These are phyloP conservation scores for Gaultheria prostrata DNA, from an alignment of 148 eudicot genomes.

Conservation along the genomic window DNA sequence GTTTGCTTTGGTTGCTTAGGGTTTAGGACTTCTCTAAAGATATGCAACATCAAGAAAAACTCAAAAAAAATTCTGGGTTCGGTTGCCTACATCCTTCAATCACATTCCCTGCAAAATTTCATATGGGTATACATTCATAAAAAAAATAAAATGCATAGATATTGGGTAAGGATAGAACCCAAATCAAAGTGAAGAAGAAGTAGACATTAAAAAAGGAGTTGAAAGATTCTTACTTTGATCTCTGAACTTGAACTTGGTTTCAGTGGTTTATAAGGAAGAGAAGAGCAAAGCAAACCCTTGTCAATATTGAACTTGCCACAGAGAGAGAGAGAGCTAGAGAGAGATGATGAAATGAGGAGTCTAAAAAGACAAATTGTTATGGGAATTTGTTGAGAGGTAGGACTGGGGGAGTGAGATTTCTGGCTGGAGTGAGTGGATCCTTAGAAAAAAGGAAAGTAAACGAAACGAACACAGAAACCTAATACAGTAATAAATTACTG, in stretches of 20 bases:
- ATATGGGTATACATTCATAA: background rate
- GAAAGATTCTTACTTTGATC: slow-evolving; percentile 23
- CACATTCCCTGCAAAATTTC: background rate
- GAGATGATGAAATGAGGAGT: slow-evolving; percentile 14
- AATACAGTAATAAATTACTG: background rate
- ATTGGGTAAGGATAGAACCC: background rate
- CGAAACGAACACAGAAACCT: too few relatives aligned
- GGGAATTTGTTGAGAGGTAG: background rate
- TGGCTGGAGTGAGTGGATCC: too few relatives aligned
- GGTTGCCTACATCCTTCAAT: background rate
- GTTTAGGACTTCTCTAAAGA: background rate
- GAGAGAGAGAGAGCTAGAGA: slow-evolving; percentile 15
- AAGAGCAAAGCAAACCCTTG: slow-evolving; percentile 5
- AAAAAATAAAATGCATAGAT: background rate
- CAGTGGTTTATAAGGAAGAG: background rate
- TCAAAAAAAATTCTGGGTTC: background rate
- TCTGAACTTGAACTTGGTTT: slow-evolving; percentile 10
- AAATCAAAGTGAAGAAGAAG: background rate
- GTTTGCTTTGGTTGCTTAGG: background rate
- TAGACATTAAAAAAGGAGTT: background rate
- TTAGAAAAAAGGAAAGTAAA: too few relatives aligned
- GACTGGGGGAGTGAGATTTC: background rate
- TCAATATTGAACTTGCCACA: background rate
- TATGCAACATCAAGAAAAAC: background rate
- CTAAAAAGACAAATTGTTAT: background rate